Evolutionary conservation across 2,329 filamentous ascomycete species (phyloP).

Genomic region (Fusarium annulatum): DNA sequence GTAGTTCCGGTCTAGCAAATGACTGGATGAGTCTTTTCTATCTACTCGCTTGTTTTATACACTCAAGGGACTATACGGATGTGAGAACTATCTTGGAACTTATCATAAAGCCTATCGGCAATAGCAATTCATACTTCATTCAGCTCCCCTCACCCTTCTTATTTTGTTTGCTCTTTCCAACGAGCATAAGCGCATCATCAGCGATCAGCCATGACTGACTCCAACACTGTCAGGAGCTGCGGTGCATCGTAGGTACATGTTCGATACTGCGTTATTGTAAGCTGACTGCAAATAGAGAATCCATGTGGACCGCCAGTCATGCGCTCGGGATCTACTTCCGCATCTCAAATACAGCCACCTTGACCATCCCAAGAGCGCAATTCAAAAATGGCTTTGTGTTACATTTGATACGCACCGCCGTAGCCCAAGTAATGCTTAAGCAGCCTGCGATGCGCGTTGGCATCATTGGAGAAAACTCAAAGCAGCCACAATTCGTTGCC

Average conservation of each 20-base stretch:
- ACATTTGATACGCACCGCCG: neutral
- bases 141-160: no score
- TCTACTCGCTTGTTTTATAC: no score
- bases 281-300: neutral
- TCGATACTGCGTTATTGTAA: neutral
- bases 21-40: no score
- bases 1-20: no score
- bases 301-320: neutral
- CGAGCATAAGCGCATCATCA: neutral
- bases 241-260: neutral
- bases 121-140: no score
- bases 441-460: neutral
- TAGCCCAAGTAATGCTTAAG: neutral
- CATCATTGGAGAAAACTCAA: neutral
- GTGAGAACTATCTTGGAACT: no score
- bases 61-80: no score
- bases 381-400: neutral
- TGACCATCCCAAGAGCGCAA: accelerated
- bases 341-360: accelerated
- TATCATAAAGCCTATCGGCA: no score
- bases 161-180: no score
- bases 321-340: neutral
- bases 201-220: neutral
- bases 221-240: neutral
- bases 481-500: neutral